Evolutionary conservation across 495 filamentous ascomycete genomes (phyloP).

Genomic region (Elasticomyces elasticus): DNA sequence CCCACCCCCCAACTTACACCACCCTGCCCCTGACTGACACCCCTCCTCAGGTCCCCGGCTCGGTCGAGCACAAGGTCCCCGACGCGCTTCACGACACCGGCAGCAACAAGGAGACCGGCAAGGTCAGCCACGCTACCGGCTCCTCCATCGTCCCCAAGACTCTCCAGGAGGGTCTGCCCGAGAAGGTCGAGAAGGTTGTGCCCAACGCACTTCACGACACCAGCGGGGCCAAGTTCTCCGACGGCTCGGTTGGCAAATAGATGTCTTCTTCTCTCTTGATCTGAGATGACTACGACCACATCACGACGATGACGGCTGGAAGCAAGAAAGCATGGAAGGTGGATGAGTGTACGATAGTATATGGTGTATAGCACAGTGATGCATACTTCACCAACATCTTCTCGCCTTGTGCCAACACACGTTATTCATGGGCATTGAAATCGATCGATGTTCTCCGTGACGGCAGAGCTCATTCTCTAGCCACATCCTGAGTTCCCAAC

Average conservation of each 20-base stretch:
- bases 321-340: too few species aligned
- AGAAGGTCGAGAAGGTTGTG: conserved; percentile 27
- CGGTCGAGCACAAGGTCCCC: conserved; percentile 5
- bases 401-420: too few species aligned
- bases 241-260: conserved; percentile 9
- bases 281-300: too few species aligned
- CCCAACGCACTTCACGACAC: conserved; percentile 28
- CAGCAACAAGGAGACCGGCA: conserved; percentile 11
- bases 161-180: conserved; percentile 28
- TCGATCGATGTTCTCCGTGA: too few species aligned
- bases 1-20: neutral
- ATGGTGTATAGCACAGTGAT: too few species aligned
- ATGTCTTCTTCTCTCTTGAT: too few species aligned
- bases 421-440: too few species aligned
- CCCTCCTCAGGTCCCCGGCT: neutral
- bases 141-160: conserved; percentile 22
- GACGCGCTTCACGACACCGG: conserved; percentile 25
- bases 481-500: too few species aligned
- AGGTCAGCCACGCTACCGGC: conserved; percentile 26
- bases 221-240: conserved; percentile 12
- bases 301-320: too few species aligned
- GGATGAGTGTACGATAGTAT: too few species aligned
- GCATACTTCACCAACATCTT: too few species aligned
- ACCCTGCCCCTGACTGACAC: neutral
- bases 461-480: too few species aligned